Base-by-base conservation (phyloP, 768 basidiomycete species). In the Galerina marginata region DNA sequence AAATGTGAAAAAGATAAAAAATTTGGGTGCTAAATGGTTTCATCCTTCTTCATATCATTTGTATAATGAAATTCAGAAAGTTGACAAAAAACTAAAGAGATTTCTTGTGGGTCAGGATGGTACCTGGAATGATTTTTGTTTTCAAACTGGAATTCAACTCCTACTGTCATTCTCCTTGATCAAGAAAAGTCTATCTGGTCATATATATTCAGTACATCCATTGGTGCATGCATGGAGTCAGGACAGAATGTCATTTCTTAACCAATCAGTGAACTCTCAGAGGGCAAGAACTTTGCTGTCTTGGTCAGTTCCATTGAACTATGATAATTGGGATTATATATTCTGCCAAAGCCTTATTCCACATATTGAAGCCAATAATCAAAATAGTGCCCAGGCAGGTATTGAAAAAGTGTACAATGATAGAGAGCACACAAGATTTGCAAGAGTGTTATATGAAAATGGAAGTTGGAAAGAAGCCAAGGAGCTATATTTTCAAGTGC, bases 81-180 rank as follows among this genome's bases (percentile, higher is more conserved):
- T 9, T 2, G 15, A 3, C n/a, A 20, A 37, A 11, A 12, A 15
- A 2, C 20, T 20, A 26, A 49, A 49, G 15, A 25, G 14, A 20
- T 26, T 49, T 6, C 15, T 10, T 26, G 14, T 49, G 15, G 23
- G 25, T 26, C 2, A 54, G 38, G 26, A 52, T 43, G 26, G 44
- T 23, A 9, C 39, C n/a, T 67, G 68, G 68, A 54, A 67, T 60
- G 26, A 49, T n/a, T 11, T 58, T 6, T 16, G 25, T 9, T 67
- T 67, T 50, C 26, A 53, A 16, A 25, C 56, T 25, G 67, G 66
- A 6, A 69, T 69, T 36, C 47, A 59, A 47, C 25, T 67, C 1
- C 55, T 69, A 39, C 14, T 56, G n/a, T 60, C 58, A 20, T 62
- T 62, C 33, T 68, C 67, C n/a, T 60, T 68, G 43, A 50, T 66